phyloP scores from a whole-genome alignment of 495 filamentous ascomycete genomes.

The Trichoderma reesei region DNA sequence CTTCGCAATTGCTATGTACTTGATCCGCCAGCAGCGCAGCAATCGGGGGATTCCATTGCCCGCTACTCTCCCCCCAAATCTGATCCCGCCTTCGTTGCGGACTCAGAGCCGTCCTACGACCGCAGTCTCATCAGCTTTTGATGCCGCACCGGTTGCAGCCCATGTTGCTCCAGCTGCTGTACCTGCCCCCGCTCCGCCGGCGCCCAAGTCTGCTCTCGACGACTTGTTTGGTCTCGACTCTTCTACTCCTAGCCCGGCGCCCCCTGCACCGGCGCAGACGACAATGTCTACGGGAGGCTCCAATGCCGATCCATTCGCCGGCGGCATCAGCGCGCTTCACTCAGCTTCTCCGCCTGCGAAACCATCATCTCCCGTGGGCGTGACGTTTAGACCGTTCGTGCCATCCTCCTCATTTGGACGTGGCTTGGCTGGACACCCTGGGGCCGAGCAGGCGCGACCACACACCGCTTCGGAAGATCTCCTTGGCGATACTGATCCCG shows the following conservation, averaged over 20 bases:
- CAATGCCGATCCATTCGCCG: slow-evolving; percentile 48
- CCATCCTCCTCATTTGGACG: slow-evolving; percentile 88
- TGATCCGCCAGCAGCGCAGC: slow-evolving; percentile 78
- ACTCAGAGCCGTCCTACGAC: slow-evolving; percentile 45
- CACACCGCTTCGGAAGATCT: slow-evolving; percentile 68
- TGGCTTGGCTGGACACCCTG: slow-evolving; percentile 64
- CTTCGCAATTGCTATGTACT: slow-evolving; percentile 96
- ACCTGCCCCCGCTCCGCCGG: slow-evolving; percentile 37
- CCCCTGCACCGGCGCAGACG: slow-evolving; percentile 45
- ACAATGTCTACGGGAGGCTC: slow-evolving; percentile 68
- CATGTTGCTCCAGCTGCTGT: neutral
- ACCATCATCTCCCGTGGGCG: slow-evolving; percentile 30
- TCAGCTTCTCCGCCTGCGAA: slow-evolving; percentile 43
- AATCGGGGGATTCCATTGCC: slow-evolving; percentile 56
- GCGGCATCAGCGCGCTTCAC: slow-evolving; percentile 33
- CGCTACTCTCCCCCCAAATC: slow-evolving; percentile 60
- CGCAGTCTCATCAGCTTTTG: slow-evolving; percentile 35
- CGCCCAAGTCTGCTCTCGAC: slow-evolving; percentile 69
- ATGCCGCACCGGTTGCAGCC: slow-evolving; percentile 17
- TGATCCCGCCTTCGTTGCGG: slow-evolving; percentile 86
- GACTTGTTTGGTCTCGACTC: slow-evolving; percentile 87
- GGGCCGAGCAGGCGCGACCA: slow-evolving; percentile 56
- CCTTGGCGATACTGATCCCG: slow-evolving; percentile 87
- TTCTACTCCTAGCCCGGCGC: slow-evolving; percentile 40
- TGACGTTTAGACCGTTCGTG: slow-evolving; percentile 78